Base-by-base conservation (phyloP, 352 stramenopile genomes). In the Blastocystis sp. region DNA sequence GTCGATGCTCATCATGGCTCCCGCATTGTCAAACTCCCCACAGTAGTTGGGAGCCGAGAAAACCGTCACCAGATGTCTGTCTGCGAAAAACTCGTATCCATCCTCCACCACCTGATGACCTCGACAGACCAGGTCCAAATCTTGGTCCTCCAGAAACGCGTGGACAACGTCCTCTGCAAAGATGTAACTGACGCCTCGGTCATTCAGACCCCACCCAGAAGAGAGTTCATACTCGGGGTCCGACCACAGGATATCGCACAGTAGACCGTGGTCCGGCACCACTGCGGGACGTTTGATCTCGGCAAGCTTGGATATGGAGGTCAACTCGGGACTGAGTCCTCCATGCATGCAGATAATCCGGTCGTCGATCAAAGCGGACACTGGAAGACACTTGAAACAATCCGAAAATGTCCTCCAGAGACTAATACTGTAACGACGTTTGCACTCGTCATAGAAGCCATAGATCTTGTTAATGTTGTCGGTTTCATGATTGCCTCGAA, bases 21-120 rank as follows among this genome's bases (percentile, higher is more conserved):
- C 96, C n/a, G 96, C 95, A 88, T 99, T 99, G 89, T 99, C 96
- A 88, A 99, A 99, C 90, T 99, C 96, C 77, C 97, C 97, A 89
- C 97, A 99, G 89, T 99, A 99, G 89, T 99, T 99, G 14, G 97
- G 97, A 7, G 97, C 97, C 24, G 94, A 98, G 88, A 99, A 99
- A 69, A 99, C 92, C 16, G 97, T 99, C 11, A 99, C 96, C 42
- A 99, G 92, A 88, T 97, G 96, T 67, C 96, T 91, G 34, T 94
- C 91, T 0, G 96, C 96, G 88, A 99, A 99, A 89, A 99, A 99
- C 90, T 99, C 96, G 90, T 99, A 99, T 48, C 97, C 97, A 88
- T 99, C 97, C 86, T 98, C 97, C 7, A 99, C 96, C 59, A 96
- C 92, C 89, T 99, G 96, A 89, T 99, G 96, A 32, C 96, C 96